Conservation (phyloP, 345 rosid genomes). For the Combretum micranthum region DNA sequence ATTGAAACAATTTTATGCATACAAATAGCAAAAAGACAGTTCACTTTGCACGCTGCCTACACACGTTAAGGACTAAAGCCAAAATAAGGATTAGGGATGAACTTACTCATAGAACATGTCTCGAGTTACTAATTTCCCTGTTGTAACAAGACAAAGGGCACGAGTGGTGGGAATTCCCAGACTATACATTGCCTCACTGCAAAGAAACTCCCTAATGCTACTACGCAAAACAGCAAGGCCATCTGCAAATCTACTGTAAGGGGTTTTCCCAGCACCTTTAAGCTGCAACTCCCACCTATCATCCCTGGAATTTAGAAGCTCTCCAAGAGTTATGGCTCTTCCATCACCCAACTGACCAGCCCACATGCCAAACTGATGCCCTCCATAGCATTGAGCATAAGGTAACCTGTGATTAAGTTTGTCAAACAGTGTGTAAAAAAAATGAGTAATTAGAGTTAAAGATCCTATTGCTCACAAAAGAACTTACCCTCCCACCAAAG, state of each 20-base stretch:
- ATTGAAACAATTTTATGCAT: no score
- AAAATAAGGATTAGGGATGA: background rate
- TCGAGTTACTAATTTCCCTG: constrained; percentile 84
- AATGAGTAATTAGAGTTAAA: constrained; percentile 2
- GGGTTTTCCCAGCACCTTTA: constrained; percentile 95
- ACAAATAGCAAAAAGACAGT: no score
- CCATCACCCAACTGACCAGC: constrained; percentile 99
- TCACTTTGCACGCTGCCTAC: background rate
- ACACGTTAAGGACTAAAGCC: no score
- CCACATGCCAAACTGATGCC: constrained; percentile 98
- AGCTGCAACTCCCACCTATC: constrained; percentile 99
- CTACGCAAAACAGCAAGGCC: constrained; percentile 97
- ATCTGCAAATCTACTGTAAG: constrained; percentile 96
- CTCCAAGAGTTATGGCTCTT: constrained; percentile 91
- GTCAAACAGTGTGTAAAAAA: constrained; percentile 4
- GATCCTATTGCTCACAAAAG: background rate
- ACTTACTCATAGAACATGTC: constrained; percentile 99
- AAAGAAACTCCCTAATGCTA: constrained; percentile 91
- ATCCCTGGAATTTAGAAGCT: constrained; percentile 64
- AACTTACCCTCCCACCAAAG: constrained; percentile 71
- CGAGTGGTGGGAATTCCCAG: constrained; percentile 97
- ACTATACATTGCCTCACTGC: constrained; percentile 89
- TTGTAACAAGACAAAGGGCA: constrained; percentile 86
- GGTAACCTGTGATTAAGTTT: constrained; percentile 46
- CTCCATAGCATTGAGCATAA: constrained; percentile 94